These are phyloP conservation scores for Backusella tuberculispora DNA, from an alignment of 192 early-diverging fungal species.

Conservation along the genomic window DNA sequence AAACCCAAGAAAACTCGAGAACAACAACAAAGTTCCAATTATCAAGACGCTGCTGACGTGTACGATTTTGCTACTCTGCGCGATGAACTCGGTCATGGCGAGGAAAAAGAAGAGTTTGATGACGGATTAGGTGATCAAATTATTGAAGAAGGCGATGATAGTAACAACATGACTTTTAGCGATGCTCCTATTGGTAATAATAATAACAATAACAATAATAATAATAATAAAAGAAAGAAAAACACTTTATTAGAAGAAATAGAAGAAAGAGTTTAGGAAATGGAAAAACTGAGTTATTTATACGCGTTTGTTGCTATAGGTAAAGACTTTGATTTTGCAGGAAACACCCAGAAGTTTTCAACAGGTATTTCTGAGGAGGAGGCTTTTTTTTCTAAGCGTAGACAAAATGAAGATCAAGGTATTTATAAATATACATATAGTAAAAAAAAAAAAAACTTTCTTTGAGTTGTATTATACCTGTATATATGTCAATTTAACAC, in stretches of 20 bases:
- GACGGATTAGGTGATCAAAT: constrained; percentile 62
- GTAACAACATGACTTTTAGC: constrained; percentile 79
- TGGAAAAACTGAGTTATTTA: too few relatives aligned
- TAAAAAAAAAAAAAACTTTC: too few relatives aligned
- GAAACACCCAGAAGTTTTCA: constrained; percentile 56
- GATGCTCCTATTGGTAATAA: constrained; percentile 53
- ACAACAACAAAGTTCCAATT: constrained; percentile 3
- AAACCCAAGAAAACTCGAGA: background rate
- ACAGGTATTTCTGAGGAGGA: constrained; percentile 54
- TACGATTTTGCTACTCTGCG: constrained; percentile 55
- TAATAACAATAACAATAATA: constrained; percentile 22
- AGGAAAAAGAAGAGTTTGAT: constrained; percentile 46
- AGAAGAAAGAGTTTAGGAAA: background rate
- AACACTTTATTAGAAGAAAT: background rate
- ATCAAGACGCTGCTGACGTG: constrained; percentile 65
- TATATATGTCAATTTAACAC: background rate
- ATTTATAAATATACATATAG: background rate
- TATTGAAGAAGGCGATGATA: constrained; percentile 68
- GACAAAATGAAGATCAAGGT: constrained; percentile 41
- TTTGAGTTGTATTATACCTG: background rate
- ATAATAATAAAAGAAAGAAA: background rate
- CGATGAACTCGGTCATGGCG: constrained; percentile 32
- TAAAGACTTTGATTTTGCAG: constrained; percentile 76
- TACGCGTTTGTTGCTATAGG: constrained; percentile 34
- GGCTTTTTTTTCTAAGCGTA: constrained; percentile 50